These are phyloP conservation scores for Apiotrichum laibachii DNA, from an alignment of 1,284 basidiomycete genomes.

Conservation along the genomic window DNA sequence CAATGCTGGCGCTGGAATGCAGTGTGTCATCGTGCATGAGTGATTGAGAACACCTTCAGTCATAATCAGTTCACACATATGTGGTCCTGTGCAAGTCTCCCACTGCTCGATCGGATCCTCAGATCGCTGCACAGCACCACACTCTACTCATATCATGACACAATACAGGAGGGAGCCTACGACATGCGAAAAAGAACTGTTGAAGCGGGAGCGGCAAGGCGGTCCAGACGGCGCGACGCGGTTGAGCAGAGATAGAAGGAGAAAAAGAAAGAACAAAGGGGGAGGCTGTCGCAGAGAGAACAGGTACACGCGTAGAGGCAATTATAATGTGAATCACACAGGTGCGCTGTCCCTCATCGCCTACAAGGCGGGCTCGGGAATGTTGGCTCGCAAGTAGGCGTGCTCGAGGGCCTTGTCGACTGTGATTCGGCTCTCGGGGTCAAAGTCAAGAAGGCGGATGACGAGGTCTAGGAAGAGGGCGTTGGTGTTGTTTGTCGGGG, in stretches of 20 bases:
- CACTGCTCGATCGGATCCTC: too few species aligned
- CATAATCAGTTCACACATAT: too few species aligned
- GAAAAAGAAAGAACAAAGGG: not conserved
- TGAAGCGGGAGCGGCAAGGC: not conserved
- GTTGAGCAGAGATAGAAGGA: not conserved
- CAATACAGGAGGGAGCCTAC: conserved; percentile 6
- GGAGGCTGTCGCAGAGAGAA: too few species aligned
- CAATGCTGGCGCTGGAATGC: too few species aligned
- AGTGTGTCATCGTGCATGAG: too few species aligned
- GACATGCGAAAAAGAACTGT: not conserved
- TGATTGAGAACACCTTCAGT: too few species aligned
- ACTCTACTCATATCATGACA: conserved; percentile 15
- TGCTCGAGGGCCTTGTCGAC: conserved; percentile 84
- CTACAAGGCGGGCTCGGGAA: conserved; percentile 20
- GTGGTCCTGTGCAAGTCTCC: too few species aligned
- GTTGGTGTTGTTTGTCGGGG: conserved; percentile 64
- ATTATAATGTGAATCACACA: not conserved
- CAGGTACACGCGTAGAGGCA: too few species aligned
- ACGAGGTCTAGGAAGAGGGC: conserved; percentile 76
- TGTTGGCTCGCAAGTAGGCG: conserved; percentile 63
- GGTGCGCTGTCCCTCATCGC: not conserved
- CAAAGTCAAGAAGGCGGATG: conserved; percentile 81
- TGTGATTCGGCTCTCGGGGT: conserved; percentile 79
- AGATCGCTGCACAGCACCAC: not conserved
- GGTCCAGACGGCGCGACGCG: not conserved